Percentiles rank a stretch among this genome's conserved stretches.
Evolutionary conservation across 2,329 filamentous ascomycete genomes (phyloP).

Genomic region (Sphaceloma murrayae): DNA sequence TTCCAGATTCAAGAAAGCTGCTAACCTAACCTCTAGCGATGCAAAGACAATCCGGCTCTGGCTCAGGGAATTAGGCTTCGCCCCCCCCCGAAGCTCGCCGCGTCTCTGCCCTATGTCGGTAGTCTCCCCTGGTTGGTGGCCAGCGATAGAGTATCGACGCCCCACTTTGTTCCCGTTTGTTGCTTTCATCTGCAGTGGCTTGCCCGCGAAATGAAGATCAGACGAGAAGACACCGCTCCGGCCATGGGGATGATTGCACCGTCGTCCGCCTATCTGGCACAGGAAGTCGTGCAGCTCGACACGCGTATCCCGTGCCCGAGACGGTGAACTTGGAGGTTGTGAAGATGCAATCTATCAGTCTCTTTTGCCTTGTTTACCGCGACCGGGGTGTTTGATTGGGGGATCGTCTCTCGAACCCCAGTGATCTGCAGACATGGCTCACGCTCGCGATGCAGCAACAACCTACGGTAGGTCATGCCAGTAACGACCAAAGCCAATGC

Average conservation of each 20-base stretch:
- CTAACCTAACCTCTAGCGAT: neutral
- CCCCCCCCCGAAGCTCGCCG: neutral
- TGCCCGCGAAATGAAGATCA: constrained; percentile 13
- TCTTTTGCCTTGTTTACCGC: constrained; percentile 9
- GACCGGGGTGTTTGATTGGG: constrained; percentile 14
- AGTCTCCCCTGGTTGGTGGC: constrained; percentile 6
- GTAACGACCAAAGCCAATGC: too few relatives aligned
- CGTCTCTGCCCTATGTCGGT: constrained; percentile 12
- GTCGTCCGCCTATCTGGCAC: constrained; percentile 12
- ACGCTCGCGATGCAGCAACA: neutral
- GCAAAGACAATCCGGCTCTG: neutral
- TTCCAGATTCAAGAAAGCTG: constrained; percentile 7
- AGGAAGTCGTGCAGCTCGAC: constrained; percentile 12
- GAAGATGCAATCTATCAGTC: constrained; percentile 3
- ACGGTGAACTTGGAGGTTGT: constrained; percentile 10
- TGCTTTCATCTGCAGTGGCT: constrained; percentile 13
- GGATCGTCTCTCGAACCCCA: constrained; percentile 7
- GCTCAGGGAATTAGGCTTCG: constrained; percentile 1
- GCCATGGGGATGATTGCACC: neutral
- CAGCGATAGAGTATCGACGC: neutral
- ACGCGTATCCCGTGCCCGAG: constrained; percentile 1
- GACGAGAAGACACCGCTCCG: constrained; percentile 12
- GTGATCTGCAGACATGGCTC: constrained; percentile 8
- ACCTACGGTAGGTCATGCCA: too few relatives aligned
- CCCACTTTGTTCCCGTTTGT: constrained; percentile 4